Evolutionary conservation across 1,139 yeast species (phyloP), one percentile per base, ranked within the genome.

Genomic region (Debaryomyces subglobosus): DNA sequence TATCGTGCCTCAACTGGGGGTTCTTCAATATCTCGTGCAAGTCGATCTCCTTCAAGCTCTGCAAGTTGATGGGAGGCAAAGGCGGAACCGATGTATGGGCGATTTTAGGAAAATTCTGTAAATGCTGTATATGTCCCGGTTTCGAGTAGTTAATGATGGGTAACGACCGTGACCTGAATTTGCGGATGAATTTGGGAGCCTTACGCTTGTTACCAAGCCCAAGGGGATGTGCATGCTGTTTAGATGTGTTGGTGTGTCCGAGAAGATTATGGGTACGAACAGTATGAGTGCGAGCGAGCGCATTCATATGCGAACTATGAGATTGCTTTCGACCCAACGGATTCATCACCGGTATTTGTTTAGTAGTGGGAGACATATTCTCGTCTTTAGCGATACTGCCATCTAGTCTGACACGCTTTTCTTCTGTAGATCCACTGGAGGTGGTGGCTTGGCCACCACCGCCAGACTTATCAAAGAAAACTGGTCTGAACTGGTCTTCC

Each of bases 1-100:
- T 89, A 63, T 92, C 98, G 65, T 92, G 98, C 54, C 98, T 81
- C 50, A 92, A 75, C 67, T 90, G 97, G 7, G 97, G 97, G 67
- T 92, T 92, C 63, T 89, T 89, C 59, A 92, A 77, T 49, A 94
- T 91, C 62, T 91, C 97, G 53, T 88, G 89, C 47, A 92, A 71
- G 62, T 92, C 97, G 51, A 92, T 89, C 65, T 91, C 97, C 57
- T 86, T 83, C 57, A 92, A 76, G 38, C 91, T 84, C 61, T 87
- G 94, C 49, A 89, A 72, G 65, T 89, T 90, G 49, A 91, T 92
- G 0, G 97, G 96, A 1, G 98, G 98, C 24, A 74, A 67, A 18
- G 77, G 76, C 15, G 71, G 74, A 15, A 68, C 55, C 35, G 58
- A 45, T 45, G 42, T 50, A 50, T 48, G 50, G 34, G 27, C 38